phyloP scores from a whole-genome alignment of 2,329 filamentous ascomycete species.

The Xylariaceae sp. region DNA sequence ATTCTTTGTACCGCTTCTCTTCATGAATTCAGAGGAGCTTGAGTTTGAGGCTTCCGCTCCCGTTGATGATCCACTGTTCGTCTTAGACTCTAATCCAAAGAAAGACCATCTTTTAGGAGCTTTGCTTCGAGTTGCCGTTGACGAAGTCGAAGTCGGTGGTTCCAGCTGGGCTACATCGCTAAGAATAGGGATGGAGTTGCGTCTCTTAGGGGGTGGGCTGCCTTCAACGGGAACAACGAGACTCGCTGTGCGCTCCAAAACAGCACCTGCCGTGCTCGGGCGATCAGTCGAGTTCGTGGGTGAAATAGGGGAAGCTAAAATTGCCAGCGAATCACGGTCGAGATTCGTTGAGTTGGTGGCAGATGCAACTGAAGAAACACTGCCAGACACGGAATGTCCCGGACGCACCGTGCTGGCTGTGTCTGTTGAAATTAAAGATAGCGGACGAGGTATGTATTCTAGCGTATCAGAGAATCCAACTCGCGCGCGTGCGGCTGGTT shows the following conservation, averaged over 20 bases:
- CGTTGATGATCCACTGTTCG: slow-evolving; percentile 41
- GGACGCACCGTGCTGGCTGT: slow-evolving; percentile 69
- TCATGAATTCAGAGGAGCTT: slow-evolving; percentile 39
- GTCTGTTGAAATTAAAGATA: slow-evolving; percentile 80
- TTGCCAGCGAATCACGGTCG: slow-evolving; percentile 38
- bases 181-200: slow-evolving; percentile 56
- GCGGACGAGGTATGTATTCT: slow-evolving; percentile 75
- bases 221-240: slow-evolving; percentile 31
- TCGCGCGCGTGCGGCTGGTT: slow-evolving; percentile 48
- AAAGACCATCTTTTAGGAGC: slow-evolving; percentile 57
- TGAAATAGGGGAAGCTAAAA: slow-evolving; percentile 37
- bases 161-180: slow-evolving; percentile 37
- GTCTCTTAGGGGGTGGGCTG: slow-evolving; percentile 41
- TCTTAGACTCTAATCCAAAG: slow-evolving; percentile 54
- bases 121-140: slow-evolving; percentile 43
- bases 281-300: slow-evolving; percentile 45
- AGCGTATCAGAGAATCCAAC: slow-evolving; percentile 82
- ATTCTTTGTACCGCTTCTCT: slow-evolving; percentile 27
- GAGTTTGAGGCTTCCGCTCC: slow-evolving; percentile 45
- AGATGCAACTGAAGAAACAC: slow-evolving; percentile 72
- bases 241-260: slow-evolving; percentile 51
- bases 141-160: slow-evolving; percentile 27
- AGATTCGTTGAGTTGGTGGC: slow-evolving; percentile 41
- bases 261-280: slow-evolving; percentile 67
- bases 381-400: slow-evolving; percentile 70